Base-by-base conservation (phyloP, 768 basidiomycete genomes). In the Boletus rubescentipes region DNA sequence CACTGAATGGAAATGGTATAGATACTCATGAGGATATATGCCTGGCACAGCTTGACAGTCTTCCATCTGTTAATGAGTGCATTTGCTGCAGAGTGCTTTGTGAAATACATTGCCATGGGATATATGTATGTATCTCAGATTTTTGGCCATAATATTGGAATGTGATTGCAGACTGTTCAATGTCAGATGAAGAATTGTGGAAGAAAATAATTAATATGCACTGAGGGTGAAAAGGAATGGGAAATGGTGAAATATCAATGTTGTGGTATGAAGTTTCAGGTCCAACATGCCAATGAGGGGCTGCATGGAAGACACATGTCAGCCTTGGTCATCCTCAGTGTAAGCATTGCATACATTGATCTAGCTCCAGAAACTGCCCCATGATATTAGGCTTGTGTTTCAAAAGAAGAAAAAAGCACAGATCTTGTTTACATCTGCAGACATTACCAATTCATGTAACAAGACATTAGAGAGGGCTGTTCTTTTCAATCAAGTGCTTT, bases 201-300 rank as follows among this genome's bases (percentile, higher is more conserved):
- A n/a, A 36, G 2, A 49, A 26, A 15, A 10, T 2, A n/a, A 11
- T 36, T 7, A 23, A 44, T 49, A 83, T 82, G 75, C 53, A 88
- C 88, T 79, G 54, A 92, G 90, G 42, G 93, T 95, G 69, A 93
- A 93, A 32, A 96, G 75, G 75, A 94, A 96, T 0, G 93, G 93
- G 62, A 89, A 91, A 49, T 93, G 78, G 18, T 88, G 82, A 61
- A 90, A 92, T 11, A 88, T 90, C 4, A 82, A 79, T 6, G 84
- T 81, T 9, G 91, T 84, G 0, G 87, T 93, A 64, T 95, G 93
- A 15, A 95, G 74, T 7, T 82, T 84, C 10, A 85, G 86, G 68
- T 94, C 92, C 11, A 96, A 77, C 21, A 94, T 71, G 3, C 88
- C 88, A 16, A 94, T 79, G 59, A 84, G 85, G 1, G n/a, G n/a